Conservation (phyloP, 2,329 filamentous ascomycete species). For the Fusarium nurragi region DNA sequence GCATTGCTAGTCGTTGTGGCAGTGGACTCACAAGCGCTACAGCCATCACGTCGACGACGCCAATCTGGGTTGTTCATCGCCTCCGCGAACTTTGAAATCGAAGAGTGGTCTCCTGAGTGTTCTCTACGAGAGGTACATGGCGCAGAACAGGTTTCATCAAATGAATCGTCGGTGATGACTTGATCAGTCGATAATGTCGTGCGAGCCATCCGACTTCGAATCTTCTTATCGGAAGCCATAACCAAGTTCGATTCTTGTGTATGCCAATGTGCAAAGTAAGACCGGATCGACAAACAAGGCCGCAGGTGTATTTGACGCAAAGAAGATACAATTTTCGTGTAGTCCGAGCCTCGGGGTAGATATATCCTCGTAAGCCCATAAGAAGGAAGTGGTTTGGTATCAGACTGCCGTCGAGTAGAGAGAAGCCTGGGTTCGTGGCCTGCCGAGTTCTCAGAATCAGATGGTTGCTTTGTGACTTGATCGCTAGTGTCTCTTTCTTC, state of each 20-base stretch:
- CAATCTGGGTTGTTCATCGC: slow-evolving; percentile 52
- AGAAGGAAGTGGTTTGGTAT: too few relatives aligned
- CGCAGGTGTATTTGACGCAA: too few relatives aligned
- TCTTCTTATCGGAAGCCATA: slow-evolving; percentile 24
- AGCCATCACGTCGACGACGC: slow-evolving; percentile 42
- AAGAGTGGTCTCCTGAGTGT: slow-evolving; percentile 30
- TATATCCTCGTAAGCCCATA: too few relatives aligned
- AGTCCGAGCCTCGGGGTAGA: too few relatives aligned
- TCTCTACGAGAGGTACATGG: slow-evolving; percentile 15
- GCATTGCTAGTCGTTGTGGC: slow-evolving; percentile 5
- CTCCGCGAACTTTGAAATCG: slow-evolving; percentile 41
- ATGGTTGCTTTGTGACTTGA: too few relatives aligned
- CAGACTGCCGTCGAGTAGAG: too few relatives aligned
- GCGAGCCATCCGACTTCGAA: slow-evolving; percentile 9
- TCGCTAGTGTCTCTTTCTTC: neutral
- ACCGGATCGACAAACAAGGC: neutral
- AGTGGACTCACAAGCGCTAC: slow-evolving; percentile 7
- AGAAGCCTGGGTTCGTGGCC: too few relatives aligned
- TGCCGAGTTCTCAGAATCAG: too few relatives aligned
- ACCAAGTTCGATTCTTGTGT: neutral
- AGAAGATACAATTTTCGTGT: too few relatives aligned
- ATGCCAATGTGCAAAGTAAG: neutral
- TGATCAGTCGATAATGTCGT: slow-evolving; percentile 2
- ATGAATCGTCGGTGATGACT: slow-evolving; percentile 15
- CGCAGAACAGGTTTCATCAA: slow-evolving; percentile 19